Base-by-base conservation (phyloP, 148 eudicot genomes). In the Arbutus unedo region DNA sequence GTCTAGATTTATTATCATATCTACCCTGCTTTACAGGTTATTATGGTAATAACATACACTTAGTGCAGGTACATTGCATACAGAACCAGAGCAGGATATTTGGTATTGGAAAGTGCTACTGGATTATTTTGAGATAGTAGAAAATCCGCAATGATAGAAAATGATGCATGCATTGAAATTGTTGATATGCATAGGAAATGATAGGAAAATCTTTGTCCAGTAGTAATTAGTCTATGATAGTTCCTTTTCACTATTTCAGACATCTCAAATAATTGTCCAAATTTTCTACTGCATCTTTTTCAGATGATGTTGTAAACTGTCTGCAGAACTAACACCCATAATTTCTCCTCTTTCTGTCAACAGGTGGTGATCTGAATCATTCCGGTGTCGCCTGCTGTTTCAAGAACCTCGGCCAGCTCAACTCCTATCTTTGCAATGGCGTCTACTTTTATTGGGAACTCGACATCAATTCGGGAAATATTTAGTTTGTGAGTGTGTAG, bases 31-130 rank as follows among this genome's bases (percentile, higher is more conserved):
- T 70, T 70, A 15, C 48, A 18, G 18, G 21, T 43, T 44, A 16
- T 6, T 16, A 11, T 43, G 50, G 50, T 43, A 16, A 43, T 72
- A 72, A 73, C 2, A 8, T 8, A 45, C 50, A 45, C 11, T 31
- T 31, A 0, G 76, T 72, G 53, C 23, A 19, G 25, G 10, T 51
- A 19, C 48, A 15, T 70, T 2, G n/a, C 49, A 70, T 44, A 14
- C 13, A 43, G 74, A 70, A 41, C 14, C 19, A 73, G 76, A 73
- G 14, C 51, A 73, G 23, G 76, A 73, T 73, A 44, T 73, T 73
- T 19, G 76, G 45, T 44, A 18, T 25, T 73, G 6, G 76, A 45
- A 45, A 45, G 76, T 44, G 76, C 76, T 73, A 23, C 76, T 73
- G 51, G 11, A 45, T 73, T 73, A 45, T 47, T 73, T 44, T 73